A percentile compares a stretch with the other conserved stretches of the same genome.
Conservation (phyloP, 2,329 filamentous ascomycete genomes). For the Celoporthe dispersa region DNA sequence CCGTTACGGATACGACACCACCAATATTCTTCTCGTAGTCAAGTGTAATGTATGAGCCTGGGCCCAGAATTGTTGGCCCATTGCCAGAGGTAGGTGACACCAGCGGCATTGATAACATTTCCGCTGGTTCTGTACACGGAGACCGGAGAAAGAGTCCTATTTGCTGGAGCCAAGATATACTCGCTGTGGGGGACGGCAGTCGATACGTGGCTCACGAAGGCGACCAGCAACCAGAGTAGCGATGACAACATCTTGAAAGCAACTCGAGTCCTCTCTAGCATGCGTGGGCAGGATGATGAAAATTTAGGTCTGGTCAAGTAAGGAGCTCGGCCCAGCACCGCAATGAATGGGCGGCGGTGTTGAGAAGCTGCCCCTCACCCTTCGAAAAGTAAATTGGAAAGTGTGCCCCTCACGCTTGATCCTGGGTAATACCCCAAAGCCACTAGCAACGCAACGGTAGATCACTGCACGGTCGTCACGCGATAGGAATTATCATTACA, state of each 20-base stretch:
- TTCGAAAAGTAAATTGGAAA: neutral
- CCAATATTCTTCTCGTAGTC: conserved; percentile 28
- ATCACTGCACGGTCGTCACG: neutral
- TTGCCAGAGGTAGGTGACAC: neutral
- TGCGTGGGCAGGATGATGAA: neutral
- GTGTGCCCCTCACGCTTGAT: neutral
- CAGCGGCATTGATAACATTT: conserved; percentile 7
- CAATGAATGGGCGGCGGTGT: too few species aligned
- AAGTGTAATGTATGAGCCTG: conserved; percentile 28
- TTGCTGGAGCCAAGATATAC: conserved; percentile 14
- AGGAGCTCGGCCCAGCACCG: neutral
- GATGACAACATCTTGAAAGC: neutral
- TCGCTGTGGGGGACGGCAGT: conserved; percentile 3
- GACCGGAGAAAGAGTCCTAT: conserved; percentile 4
- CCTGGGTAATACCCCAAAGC: neutral
- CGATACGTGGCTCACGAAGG: neutral
- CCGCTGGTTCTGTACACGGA: conserved; percentile 12
- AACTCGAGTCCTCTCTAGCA: neutral
- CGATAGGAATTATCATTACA: neutral
- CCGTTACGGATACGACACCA: conserved; percentile 3
- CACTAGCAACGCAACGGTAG: neutral
- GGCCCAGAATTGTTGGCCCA: conserved; percentile 12
- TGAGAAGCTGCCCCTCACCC: neutral
- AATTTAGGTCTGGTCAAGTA: neutral
- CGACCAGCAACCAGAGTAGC: neutral